These are phyloP conservation scores for Clonostachys solani DNA, from an alignment of 2,329 filamentous ascomycete genomes.

Conservation along the genomic window DNA sequence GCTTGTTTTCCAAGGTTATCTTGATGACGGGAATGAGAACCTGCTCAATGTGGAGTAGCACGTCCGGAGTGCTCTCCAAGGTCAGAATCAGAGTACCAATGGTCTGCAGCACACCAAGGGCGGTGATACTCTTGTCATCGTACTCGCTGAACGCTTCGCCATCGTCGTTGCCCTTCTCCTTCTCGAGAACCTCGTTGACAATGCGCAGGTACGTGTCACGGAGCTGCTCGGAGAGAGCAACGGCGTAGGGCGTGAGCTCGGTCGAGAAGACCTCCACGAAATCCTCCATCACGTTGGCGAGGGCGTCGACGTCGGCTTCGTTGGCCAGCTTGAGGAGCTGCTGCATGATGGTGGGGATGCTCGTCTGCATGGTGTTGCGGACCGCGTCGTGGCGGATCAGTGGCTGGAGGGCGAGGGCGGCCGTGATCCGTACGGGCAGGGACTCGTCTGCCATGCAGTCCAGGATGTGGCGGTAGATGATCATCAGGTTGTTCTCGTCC, in stretches of 20 bases:
- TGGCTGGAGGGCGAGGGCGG: constrained; percentile 88
- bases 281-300: constrained; percentile 99
- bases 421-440: constrained; percentile 89
- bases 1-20: constrained; percentile 94
- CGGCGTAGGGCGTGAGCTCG: constrained; percentile 93
- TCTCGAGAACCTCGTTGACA: constrained; percentile 84
- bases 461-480: constrained; percentile 94
- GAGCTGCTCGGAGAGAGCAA: constrained; percentile 91
- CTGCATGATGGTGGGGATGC: constrained; percentile 99
- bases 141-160: constrained; percentile 85
- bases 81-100: constrained; percentile 97
- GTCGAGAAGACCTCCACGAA: constrained; percentile 99
- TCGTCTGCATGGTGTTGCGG: constrained; percentile 91
- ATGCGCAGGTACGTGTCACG: constrained; percentile 95
- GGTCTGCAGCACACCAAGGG: constrained; percentile 91
- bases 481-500: constrained; percentile 89
- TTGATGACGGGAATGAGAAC: constrained; percentile 97
- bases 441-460: constrained; percentile 96
- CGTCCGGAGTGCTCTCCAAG: constrained; percentile 93
- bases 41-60: constrained; percentile 88
- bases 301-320: constrained; percentile 93
- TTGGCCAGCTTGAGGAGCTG: constrained; percentile 95
- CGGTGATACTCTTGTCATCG: constrained; percentile 98
- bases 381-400: constrained; percentile 95
- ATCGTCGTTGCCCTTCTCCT: constrained; percentile 72